Base-by-base conservation (phyloP, 2,329 filamentous ascomycete species). In the Parastagonospora avenae region DNA sequence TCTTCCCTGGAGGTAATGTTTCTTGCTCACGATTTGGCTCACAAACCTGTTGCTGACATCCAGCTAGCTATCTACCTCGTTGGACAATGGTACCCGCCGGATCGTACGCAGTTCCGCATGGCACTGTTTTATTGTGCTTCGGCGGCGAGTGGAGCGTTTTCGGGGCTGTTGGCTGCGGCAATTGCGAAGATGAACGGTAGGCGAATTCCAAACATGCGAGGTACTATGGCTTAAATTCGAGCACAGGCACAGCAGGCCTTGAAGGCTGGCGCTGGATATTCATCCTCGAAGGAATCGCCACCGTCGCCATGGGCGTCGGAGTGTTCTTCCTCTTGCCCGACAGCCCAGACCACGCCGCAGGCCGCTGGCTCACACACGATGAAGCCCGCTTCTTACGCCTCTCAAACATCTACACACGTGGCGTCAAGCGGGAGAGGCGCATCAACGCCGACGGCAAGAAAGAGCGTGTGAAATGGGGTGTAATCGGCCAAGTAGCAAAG, bases 251-350 rank as follows among this genome's bases (percentile, higher is more conserved):
- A 8, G 33, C 38, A 2, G 12, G 10, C 7, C 29, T 38, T 8
- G 42, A 36, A 38, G 71, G 73, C 1, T 80, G 78, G 74, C 60
- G 72, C 41, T 77, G 75, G 74, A 68, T 78, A 4, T 79, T 78
- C 48, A 68, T 78, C 9, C 69, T 77, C 4, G 75, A 78, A 55
- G 75, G 74, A 0, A 64, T 70, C 0, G 67, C 63, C 1, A 77
- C 74, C 3, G 58, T 67, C 28, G 12, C 51, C 1, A 55, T 67
- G 19, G 64, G 63, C 14, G 38, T 59, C 4, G 44, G 50, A 2
- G 57, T 11, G 59, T 77, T 62, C 62, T 72, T 43, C 57, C 35
- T 63, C 1, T 40, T 68, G 14, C 58, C 60, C 11, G 66, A 68
- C 40, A 64, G 62, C 4, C 64, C 64, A 27, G 48, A 51, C 1